Evolutionary conservation across 768 basidiomycete species (phyloP).

Genomic region (Psilocybe azurescens): DNA sequence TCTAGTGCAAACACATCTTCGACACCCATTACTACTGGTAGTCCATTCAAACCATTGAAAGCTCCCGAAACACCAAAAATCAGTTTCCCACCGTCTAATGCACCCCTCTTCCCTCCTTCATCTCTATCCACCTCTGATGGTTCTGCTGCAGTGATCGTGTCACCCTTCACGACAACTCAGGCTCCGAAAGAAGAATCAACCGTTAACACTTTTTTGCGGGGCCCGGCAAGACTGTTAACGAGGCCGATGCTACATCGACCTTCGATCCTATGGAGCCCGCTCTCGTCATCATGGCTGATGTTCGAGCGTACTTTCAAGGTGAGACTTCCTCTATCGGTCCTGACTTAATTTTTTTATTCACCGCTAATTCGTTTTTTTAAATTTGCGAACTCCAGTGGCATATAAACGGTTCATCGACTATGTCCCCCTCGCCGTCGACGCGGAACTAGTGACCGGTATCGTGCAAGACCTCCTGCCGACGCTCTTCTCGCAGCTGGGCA

Average conservation of each 20-base stretch:
- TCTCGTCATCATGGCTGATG: conserved; percentile 70
- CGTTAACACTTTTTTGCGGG: no score
- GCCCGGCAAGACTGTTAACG: no score
- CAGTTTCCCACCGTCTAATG: no score
- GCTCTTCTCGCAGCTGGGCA: conserved; percentile 50
- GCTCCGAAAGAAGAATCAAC: no score
- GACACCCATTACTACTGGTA: no score
- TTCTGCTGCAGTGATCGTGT: no score
- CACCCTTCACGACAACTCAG: no score
- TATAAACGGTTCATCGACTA: conserved; percentile 65
- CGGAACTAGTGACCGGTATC: conserved; percentile 53
- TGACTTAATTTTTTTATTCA: neutral
- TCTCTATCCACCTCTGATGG: no score
- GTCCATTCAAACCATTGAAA: no score
- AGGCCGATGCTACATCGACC: no score
- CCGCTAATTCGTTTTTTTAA: neutral
- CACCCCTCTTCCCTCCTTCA: conserved; percentile 33
- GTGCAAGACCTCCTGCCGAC: conserved; percentile 46
- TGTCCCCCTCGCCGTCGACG: conserved; percentile 60
- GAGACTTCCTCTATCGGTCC: neutral
- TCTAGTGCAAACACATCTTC: conserved; percentile 38
- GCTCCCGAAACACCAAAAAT: conserved; percentile 45
- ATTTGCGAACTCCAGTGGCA: conserved; percentile 7
- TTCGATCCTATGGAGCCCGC: conserved; percentile 44
- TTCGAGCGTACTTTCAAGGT: conserved; percentile 81